These are phyloP conservation scores for Wilcoxina mikolae DNA, from an alignment of 495 filamentous ascomycete species.

Conservation along the genomic window DNA sequence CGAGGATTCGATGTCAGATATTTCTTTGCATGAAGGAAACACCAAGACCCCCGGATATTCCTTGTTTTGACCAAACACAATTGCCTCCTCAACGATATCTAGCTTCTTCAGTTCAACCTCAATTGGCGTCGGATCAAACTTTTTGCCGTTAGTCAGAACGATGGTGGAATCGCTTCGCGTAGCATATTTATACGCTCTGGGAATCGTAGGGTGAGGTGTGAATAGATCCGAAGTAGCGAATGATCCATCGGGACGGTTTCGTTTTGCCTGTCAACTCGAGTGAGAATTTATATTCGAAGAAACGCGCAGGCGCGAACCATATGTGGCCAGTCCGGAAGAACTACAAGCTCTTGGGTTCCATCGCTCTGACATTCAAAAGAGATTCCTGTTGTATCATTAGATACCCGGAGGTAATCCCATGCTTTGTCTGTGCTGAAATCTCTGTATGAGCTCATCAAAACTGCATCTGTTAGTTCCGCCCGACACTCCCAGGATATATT, in stretches of 20 bases:
- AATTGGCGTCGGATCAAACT: constrained; percentile 48
- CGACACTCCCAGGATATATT: too few relatives aligned
- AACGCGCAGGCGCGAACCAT: constrained; percentile 30
- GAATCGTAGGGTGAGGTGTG: constrained; percentile 42
- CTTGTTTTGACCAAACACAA: constrained; percentile 43
- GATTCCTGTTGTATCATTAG: constrained; percentile 21
- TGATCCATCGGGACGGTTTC: constrained; percentile 28
- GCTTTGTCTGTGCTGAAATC: constrained; percentile 40
- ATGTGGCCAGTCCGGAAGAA: constrained; percentile 46
- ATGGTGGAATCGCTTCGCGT: constrained; percentile 49
- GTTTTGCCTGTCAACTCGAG: constrained; percentile 7
- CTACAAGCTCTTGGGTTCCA: constrained; percentile 43
- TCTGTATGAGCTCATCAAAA: constrained; percentile 31
- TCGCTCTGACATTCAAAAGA: constrained; percentile 42
- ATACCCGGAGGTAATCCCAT: constrained; percentile 50
- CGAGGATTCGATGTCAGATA: constrained; percentile 13
- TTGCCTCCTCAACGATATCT: constrained; percentile 39
- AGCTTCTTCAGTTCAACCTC: constrained; percentile 44
- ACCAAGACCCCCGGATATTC: constrained; percentile 41
- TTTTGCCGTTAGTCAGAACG: constrained; percentile 53
- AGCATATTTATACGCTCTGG: constrained; percentile 49
- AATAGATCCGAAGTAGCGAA: constrained; percentile 51
- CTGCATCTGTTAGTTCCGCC: constrained; percentile 6
- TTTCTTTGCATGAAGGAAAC: constrained; percentile 29
- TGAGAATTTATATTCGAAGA: constrained; percentile 13